phyloP scores from a whole-genome alignment of 257 asterid genomes.

The Solanum sejunctum region DNA sequence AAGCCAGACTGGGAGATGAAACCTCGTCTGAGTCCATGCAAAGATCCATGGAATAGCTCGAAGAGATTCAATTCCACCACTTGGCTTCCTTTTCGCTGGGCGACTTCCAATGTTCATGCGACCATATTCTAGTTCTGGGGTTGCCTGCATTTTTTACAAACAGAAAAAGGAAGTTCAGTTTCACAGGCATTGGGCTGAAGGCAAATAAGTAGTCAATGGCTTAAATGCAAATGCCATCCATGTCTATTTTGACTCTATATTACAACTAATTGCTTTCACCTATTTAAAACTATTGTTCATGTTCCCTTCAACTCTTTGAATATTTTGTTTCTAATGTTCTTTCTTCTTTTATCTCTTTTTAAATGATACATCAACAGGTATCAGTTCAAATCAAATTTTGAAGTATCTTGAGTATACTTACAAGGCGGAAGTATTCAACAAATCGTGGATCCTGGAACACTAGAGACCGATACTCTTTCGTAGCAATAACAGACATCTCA shows the following conservation, averaged over 20 bases:
- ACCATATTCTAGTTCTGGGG: constrained; percentile 93
- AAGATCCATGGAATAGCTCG: constrained; percentile 97
- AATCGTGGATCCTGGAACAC: constrained; percentile 90
- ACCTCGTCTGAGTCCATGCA: constrained; percentile 98
- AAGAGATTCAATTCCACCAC: constrained; percentile 92
- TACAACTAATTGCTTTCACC: background rate
- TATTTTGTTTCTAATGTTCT: background rate
- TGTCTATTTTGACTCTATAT: background rate
- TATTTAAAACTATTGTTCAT: background rate
- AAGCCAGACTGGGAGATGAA: constrained; percentile 96
- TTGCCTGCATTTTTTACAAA: constrained; percentile 35
- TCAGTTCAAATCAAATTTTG: background rate
- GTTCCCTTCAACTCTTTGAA: background rate
- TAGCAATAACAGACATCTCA: constrained; percentile 83
- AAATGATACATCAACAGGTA: background rate
- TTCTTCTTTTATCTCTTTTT: background rate
- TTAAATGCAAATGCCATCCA: background rate
- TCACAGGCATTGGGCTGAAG: background rate
- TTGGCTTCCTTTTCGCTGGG: constrained; percentile 81
- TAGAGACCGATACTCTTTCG: constrained; percentile 68
- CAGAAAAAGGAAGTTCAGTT: background rate
- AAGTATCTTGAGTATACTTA: constrained; percentile 22
- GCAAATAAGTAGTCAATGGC: background rate
- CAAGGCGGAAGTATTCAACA: constrained; percentile 92
- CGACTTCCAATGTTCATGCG: constrained; percentile 97